These are phyloP conservation scores for Blastobotrys capitulatus DNA, from an alignment of 1,139 yeast species.

Conservation along the genomic window DNA sequence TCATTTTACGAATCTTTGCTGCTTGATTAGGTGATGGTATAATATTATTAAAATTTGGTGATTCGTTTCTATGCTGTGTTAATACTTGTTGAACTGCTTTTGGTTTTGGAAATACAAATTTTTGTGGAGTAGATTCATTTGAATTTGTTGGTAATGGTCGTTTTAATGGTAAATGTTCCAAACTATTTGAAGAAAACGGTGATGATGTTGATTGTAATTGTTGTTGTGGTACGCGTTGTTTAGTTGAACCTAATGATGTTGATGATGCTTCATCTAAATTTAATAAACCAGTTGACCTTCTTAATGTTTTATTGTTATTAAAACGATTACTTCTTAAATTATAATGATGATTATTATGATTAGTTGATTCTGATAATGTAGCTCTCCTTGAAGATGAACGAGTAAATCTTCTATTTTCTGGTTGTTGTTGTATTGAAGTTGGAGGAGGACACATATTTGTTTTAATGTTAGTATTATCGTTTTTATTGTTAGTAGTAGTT, in stretches of 20 bases:
- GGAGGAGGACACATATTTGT: constrained; percentile 10
- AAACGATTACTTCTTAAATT: background rate
- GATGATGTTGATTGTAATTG: background rate
- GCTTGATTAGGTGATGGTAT: constrained; percentile 7
- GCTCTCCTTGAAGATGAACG: background rate
- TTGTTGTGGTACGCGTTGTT: constrained; percentile 7
- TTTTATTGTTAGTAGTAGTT: background rate
- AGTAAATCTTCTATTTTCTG: background rate
- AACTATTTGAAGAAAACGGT: background rate
- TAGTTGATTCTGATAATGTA: background rate
- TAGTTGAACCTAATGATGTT: background rate
- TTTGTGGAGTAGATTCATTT: constrained; percentile 5
- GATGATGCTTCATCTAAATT: constrained; percentile 36
- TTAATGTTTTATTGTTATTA: constrained; percentile 23
- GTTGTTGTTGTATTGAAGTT: background rate
- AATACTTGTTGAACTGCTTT: constrained; percentile 9
- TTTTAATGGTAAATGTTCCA: constrained; percentile 4
- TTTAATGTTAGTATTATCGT: background rate
- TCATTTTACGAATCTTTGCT: constrained; percentile 14
- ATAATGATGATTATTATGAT: background rate
- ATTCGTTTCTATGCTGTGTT: constrained; percentile 1
- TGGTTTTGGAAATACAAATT: constrained; percentile 9
- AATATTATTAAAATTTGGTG: constrained; percentile 6
- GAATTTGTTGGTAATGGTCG: constrained; percentile 9
- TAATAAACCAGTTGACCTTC: constrained; percentile 37